Evolutionary conservation across 345 rosid species (phyloP).

Genomic region (Ceriops zippeliana): DNA sequence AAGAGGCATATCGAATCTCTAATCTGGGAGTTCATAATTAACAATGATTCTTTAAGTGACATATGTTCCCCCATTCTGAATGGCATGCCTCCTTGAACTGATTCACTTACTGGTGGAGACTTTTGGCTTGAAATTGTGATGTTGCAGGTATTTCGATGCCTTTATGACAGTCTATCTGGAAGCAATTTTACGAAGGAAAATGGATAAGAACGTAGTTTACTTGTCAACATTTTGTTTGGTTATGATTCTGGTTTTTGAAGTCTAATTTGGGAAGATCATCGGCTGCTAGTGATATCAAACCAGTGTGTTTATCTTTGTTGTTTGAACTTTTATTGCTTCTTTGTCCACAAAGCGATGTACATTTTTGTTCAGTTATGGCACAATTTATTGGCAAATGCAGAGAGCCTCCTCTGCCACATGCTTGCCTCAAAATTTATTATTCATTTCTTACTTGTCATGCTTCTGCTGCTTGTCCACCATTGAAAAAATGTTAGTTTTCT

Average conservation of each 20-base stretch:
- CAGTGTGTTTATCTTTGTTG: not conserved
- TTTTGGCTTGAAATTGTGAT: not conserved
- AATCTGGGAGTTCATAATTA: not conserved
- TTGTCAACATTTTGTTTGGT: not conserved
- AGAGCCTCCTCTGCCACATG: too few species aligned
- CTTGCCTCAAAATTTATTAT: too few species aligned
- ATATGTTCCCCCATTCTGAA: not conserved
- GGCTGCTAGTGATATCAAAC: not conserved
- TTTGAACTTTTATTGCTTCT: not conserved
- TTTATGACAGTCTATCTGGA: conserved; percentile 30
- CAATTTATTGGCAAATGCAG: too few species aligned
- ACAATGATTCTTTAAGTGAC: too few species aligned
- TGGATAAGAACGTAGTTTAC: not conserved
- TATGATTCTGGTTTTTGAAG: not conserved
- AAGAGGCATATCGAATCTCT: not conserved
- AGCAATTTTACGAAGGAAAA: conserved; percentile 8
- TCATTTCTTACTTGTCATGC: too few species aligned
- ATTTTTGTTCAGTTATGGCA: conserved; percentile 6
- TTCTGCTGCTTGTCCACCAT: too few species aligned
- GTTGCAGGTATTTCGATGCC: conserved; percentile 51
- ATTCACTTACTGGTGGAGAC: too few species aligned
- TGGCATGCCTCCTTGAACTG: not conserved
- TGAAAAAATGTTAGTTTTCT: too few species aligned
- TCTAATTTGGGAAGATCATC: not conserved
- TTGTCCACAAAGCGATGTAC: conserved; percentile 9